These are phyloP conservation scores for Thelonectria olida DNA, from an alignment of 2,329 filamentous ascomycete species.

Conservation along the genomic window DNA sequence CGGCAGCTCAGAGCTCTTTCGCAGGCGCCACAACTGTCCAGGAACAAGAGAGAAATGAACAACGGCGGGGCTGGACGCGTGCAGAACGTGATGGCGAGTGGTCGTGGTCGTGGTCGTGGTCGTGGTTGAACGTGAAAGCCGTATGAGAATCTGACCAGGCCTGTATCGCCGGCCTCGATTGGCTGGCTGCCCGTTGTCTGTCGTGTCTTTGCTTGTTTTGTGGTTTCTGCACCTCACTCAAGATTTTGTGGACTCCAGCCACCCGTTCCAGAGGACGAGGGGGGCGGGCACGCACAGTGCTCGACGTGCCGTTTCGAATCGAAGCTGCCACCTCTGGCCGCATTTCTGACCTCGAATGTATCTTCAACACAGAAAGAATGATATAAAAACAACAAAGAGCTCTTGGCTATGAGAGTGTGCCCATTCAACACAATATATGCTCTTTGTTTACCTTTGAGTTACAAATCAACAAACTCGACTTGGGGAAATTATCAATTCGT, in stretches of 20 bases:
- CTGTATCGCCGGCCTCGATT: conserved; percentile 22
- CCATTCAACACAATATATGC: no score
- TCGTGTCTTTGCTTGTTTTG: conserved; percentile 26
- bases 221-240: not conserved
- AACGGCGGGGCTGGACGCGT: conserved; percentile 15
- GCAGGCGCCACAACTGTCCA: not conserved
- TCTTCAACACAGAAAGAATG: no score
- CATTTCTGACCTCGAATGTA: not conserved
- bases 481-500: not conserved
- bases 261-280: not conserved
- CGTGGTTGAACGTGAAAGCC: not conserved
- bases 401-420: no score
- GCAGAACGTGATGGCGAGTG: conserved; percentile 14
- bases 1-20: not conserved
- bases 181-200: conserved; percentile 17
- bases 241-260: not conserved
- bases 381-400: no score
- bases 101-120: conserved; percentile 3
- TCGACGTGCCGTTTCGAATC: no score
- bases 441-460: no score
- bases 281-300: not conserved
- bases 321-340: not conserved
- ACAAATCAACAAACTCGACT: not conserved
- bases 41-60: not conserved
- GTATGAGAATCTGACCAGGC: not conserved